Percentiles rank a stretch among this genome's conserved stretches.
These are phyloP conservation scores for Talaromyces wortmannii DNA, from an alignment of 495 filamentous ascomycete species.

Conservation along the genomic window DNA sequence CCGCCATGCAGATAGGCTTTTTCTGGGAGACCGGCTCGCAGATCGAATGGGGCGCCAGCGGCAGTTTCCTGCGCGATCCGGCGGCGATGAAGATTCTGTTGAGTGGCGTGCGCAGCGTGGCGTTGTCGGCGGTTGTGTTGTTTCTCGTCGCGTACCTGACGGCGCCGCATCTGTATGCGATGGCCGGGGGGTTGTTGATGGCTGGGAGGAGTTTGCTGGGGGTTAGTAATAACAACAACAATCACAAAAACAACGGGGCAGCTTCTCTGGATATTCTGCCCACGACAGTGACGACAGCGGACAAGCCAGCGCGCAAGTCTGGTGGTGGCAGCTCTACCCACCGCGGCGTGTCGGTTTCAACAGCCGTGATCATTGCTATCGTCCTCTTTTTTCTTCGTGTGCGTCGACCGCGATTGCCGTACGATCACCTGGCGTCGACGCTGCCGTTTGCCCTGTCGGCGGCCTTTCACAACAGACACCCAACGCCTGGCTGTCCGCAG, in stretches of 20 bases:
- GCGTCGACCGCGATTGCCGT: slow-evolving; percentile 20
- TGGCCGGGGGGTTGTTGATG: slow-evolving; percentile 19
- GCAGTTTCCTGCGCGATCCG: slow-evolving; percentile 31
- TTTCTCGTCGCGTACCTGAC: slow-evolving; percentile 20
- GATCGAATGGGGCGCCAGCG: slow-evolving; percentile 29
- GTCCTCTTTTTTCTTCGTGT: slow-evolving; percentile 19
- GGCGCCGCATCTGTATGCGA: slow-evolving; percentile 21
- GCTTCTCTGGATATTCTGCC: too few relatives aligned
- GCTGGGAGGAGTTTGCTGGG: background rate
- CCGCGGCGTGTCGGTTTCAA: background rate
- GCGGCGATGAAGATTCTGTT: slow-evolving; percentile 37
- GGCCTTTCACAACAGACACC: slow-evolving; percentile 16
- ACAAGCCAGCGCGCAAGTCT: too few relatives aligned
- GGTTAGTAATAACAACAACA: background rate
- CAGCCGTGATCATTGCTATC: slow-evolving; percentile 8
- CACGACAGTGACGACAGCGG: too few relatives aligned
- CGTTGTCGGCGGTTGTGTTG: slow-evolving; percentile 24
- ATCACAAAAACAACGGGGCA: background rate
- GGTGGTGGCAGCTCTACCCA: too few relatives aligned
- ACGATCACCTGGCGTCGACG: slow-evolving; percentile 24
- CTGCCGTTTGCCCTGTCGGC: slow-evolving; percentile 23
- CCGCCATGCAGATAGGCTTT: slow-evolving; percentile 33
- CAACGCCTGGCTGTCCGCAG: slow-evolving; percentile 13
- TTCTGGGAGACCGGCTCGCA: slow-evolving; percentile 36
- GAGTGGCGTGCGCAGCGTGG: slow-evolving; percentile 29